Evolutionary conservation across 805 yeast species (phyloP).

Genomic region (Saccharomycodes ludwigii): DNA sequence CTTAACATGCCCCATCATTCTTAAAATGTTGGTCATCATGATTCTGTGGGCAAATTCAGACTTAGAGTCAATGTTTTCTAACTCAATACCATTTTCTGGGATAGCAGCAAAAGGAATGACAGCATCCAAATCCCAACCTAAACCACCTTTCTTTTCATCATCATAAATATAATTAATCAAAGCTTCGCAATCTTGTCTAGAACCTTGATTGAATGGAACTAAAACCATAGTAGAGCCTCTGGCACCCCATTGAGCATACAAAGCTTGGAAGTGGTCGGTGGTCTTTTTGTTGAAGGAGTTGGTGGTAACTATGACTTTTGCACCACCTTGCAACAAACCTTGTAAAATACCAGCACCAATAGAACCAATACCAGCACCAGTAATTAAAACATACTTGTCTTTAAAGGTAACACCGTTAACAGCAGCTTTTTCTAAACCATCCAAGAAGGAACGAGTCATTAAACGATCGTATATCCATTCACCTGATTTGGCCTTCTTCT

Average conservation of each 20-base stretch:
- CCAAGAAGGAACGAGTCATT: conserved; percentile 67
- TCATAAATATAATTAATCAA: conserved; percentile 77
- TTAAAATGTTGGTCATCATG: conserved; percentile 90
- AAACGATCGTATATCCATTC: conserved; percentile 76
- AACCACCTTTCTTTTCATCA: conserved; percentile 73
- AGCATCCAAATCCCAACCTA: conserved; percentile 96
- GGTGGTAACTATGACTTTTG: conserved; percentile 91
- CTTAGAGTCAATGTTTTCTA: conserved; percentile 84
- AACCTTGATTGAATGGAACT: conserved; percentile 98
- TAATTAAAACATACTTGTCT: conserved; percentile 78
- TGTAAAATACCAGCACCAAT: conserved; percentile 95
- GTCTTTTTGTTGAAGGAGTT: conserved; percentile 89
- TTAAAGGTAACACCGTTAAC: conserved; percentile 85
- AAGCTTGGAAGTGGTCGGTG: conserved; percentile 88
- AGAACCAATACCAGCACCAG: conserved; percentile 99
- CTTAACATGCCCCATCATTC: conserved; percentile 87
- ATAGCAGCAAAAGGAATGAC: conserved; percentile 97
- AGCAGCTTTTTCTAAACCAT: conserved; percentile 88
- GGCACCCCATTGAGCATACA: conserved; percentile 89
- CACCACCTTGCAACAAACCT: conserved; percentile 96
- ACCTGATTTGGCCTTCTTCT: conserved; percentile 60
- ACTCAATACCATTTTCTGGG: conserved; percentile 96
- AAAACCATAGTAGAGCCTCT: conserved; percentile 85
- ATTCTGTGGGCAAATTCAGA: conserved; percentile 98
- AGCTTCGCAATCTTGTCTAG: conserved; percentile 83